A percentile compares a stretch with the other conserved stretches of the same genome.
Conservation (phyloP, 2,329 filamentous ascomycete species). For the Colletotrichum salicis region DNA sequence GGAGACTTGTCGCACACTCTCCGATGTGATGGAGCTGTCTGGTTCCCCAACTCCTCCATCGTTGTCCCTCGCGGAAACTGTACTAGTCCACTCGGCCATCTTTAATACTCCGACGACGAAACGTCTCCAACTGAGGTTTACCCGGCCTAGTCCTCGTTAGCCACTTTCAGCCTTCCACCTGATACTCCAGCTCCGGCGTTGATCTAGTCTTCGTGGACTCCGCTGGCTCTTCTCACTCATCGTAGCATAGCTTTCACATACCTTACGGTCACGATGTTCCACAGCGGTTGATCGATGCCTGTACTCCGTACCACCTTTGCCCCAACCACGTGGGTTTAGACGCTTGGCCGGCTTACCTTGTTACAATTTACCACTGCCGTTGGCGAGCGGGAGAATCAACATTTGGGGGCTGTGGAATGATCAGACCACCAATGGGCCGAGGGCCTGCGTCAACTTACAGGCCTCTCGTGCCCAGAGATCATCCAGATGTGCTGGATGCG, state of each 20-base stretch:
- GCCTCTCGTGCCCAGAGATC: constrained; percentile 12
- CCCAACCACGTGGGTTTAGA: background rate
- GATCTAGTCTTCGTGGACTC: background rate
- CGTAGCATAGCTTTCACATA: background rate
- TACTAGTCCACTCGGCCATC: background rate
- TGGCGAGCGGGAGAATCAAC: background rate
- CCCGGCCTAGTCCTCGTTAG: no score
- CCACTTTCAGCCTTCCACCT: background rate
- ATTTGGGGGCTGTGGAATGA: background rate
- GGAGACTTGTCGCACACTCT: background rate
- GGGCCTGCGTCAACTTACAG: background rate
- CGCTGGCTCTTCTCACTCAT: background rate
- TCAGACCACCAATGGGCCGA: constrained; percentile 14
- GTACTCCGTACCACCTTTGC: no score
- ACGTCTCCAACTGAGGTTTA: background rate
- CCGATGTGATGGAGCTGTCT: background rate
- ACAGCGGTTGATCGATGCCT: background rate
- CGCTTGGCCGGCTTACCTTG: background rate
- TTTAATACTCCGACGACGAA: background rate
- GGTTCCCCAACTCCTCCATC: background rate
- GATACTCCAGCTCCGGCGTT: background rate
- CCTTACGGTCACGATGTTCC: background rate
- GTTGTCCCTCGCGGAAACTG: background rate
- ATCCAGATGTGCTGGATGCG: constrained; percentile 6
- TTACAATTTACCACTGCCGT: background rate